These are phyloP conservation scores for Collybiopsis confluens DNA, from an alignment of 768 basidiomycete species.

Conservation along the genomic window DNA sequence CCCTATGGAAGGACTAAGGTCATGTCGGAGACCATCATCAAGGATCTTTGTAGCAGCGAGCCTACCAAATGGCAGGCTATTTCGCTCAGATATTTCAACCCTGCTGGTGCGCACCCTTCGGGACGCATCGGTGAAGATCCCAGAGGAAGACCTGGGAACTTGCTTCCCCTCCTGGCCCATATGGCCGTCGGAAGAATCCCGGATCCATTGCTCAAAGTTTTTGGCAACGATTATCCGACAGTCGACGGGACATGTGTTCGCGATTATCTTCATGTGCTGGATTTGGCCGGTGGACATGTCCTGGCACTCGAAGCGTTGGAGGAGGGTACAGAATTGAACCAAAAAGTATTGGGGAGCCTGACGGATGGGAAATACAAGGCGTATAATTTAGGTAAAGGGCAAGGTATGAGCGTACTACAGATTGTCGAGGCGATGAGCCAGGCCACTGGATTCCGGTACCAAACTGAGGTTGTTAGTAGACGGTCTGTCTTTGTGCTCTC, in stretches of 20 bases:
- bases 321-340: slow-evolving; percentile 40
- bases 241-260: slow-evolving; percentile 97
- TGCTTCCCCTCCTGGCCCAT: slow-evolving; percentile 88
- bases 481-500: slow-evolving; percentile 49
- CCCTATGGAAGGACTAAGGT: slow-evolving; percentile 97
- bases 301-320: slow-evolving; percentile 83
- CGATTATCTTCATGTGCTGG: slow-evolving; percentile 90
- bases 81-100: slow-evolving; percentile 97
- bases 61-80: slow-evolving; percentile 57
- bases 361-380: slow-evolving; percentile 69
- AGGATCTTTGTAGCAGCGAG: slow-evolving; percentile 61
- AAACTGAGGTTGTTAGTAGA: slow-evolving; percentile 85
- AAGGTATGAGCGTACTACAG: slow-evolving; percentile 87
- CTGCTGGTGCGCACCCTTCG: slow-evolving; percentile 97
- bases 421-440: slow-evolving; percentile 94
- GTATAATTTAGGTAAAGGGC: slow-evolving; percentile 95
- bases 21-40: slow-evolving; percentile 86
- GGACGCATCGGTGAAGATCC: slow-evolving; percentile 96
- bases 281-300: slow-evolving; percentile 91
- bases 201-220: slow-evolving; percentile 62
- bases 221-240: slow-evolving; percentile 97
- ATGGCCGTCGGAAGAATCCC: slow-evolving; percentile 90
- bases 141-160: slow-evolving; percentile 90
- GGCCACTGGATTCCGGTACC: slow-evolving; percentile 84
- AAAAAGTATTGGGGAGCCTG: slow-evolving; percentile 49